These are phyloP conservation scores for Aspergillus candidus DNA, from an alignment of 2,329 filamentous ascomycete genomes.

Conservation along the genomic window DNA sequence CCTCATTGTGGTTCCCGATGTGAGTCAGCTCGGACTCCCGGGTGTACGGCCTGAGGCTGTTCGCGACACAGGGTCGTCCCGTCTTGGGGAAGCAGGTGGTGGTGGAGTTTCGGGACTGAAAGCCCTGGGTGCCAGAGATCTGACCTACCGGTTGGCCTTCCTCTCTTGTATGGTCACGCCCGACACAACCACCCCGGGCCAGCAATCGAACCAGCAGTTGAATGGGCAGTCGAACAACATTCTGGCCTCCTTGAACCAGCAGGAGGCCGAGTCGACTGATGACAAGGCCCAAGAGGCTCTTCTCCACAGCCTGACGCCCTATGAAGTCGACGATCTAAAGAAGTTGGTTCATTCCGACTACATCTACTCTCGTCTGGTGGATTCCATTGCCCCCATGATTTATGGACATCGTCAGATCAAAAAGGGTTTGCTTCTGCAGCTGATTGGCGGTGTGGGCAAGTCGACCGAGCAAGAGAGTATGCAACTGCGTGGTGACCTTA, in stretches of 20 bases:
- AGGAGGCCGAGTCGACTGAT: constrained; percentile 64
- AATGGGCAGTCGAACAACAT: constrained; percentile 76
- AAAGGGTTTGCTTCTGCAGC: constrained; percentile 86
- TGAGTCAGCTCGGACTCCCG: constrained; percentile 87
- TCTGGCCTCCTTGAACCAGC: constrained; percentile 73
- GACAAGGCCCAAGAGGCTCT: constrained; percentile 84
- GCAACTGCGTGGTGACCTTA: constrained; percentile 93
- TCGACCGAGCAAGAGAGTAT: constrained; percentile 80
- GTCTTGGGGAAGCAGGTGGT: constrained; percentile 74
- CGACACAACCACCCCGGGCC: constrained; percentile 74
- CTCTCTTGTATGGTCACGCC: constrained; percentile 93
- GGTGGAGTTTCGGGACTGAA: constrained; percentile 83
- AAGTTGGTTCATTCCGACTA: constrained; percentile 92
- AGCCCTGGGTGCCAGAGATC: constrained; percentile 83
- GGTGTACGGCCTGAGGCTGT: constrained; percentile 77
- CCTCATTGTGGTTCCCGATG: constrained; percentile 91
- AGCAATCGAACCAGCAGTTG: constrained; percentile 61
- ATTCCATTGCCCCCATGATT: constrained; percentile 92
- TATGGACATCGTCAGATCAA: constrained; percentile 98
- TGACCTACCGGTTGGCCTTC: constrained; percentile 96
- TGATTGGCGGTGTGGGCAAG: constrained; percentile 95
- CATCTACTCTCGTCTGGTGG: constrained; percentile 87
- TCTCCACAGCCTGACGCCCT: constrained; percentile 73
- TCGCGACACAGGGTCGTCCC: constrained; percentile 70
- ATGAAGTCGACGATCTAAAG: constrained; percentile 87